Evolutionary conservation across 371 early-diverging fungal species (phyloP).

Genomic region (Batkoa obscura): DNA sequence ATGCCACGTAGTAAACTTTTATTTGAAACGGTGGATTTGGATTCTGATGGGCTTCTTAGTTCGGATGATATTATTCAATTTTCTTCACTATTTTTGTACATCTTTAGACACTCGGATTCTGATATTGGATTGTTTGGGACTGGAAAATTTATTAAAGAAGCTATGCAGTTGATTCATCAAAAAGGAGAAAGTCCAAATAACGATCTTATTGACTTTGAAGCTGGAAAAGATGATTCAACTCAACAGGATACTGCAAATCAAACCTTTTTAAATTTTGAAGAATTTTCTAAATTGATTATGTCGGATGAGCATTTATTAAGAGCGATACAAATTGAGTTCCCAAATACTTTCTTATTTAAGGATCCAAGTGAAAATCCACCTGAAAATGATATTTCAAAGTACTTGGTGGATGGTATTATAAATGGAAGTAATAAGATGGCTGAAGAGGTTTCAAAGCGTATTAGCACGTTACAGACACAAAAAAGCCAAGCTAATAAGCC

Average conservation of each 20-base stretch:
- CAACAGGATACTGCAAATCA: not conserved
- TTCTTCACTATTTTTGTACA: not conserved
- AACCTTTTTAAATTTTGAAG: too few species aligned
- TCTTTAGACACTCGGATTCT: not conserved
- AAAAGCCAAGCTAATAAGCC: too few species aligned
- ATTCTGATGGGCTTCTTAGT: not conserved
- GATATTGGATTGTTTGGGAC: conserved; percentile 1
- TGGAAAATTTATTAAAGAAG: not conserved
- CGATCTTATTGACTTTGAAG: not conserved
- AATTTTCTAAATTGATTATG: too few species aligned
- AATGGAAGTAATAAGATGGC: too few species aligned
- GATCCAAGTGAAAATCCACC: too few species aligned
- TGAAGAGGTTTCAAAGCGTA: too few species aligned
- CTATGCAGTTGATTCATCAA: not conserved
- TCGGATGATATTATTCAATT: conserved; percentile 1
- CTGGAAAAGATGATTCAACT: not conserved
- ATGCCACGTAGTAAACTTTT: not conserved
- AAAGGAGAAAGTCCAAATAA: not conserved
- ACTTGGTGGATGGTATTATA: too few species aligned
- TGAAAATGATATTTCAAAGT: too few species aligned
- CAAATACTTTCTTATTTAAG: too few species aligned
- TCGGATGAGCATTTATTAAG: too few species aligned
- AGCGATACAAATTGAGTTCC: too few species aligned
- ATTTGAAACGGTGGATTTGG: not conserved
- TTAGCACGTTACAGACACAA: too few species aligned